Evolutionary conservation across 768 basidiomycete species (phyloP).

Genomic region (Coprinopsis strossmayeri): DNA sequence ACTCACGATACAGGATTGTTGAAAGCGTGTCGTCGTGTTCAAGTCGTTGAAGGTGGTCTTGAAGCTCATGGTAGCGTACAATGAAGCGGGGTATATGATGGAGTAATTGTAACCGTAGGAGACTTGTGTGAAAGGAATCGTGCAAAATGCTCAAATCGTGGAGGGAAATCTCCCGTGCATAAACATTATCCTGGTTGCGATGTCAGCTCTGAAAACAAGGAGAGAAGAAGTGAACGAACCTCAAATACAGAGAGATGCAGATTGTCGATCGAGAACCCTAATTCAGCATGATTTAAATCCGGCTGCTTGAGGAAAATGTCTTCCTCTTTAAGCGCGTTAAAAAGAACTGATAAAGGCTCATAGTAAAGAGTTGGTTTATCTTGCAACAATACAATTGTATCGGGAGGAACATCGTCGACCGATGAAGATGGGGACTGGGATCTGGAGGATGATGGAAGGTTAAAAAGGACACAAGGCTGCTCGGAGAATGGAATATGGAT

Average conservation of each 20-base stretch:
- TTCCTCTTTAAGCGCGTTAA: slow-evolving; percentile 67
- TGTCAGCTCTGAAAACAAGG: slow-evolving; percentile 4
- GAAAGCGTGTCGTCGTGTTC: slow-evolving; percentile 10
- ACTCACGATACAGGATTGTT: not conserved
- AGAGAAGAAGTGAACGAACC: slow-evolving; percentile 29
- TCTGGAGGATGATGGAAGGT: slow-evolving; percentile 49
- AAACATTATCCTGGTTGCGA: slow-evolving; percentile 55
- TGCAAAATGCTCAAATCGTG: slow-evolving; percentile 70
- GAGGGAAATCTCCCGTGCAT: slow-evolving; percentile 60
- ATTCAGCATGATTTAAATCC: slow-evolving; percentile 50
- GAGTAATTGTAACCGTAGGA: slow-evolving; percentile 53
- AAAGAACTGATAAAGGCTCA: slow-evolving; percentile 63
- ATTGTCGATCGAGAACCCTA: slow-evolving; percentile 67
- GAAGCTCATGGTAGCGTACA: slow-evolving; percentile 55
- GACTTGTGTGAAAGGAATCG: slow-evolving; percentile 57
- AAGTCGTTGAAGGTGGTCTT: slow-evolving; percentile 41
- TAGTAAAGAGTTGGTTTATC: slow-evolving; percentile 69
- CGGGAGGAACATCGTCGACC: slow-evolving; percentile 13
- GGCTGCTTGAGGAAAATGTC: slow-evolving; percentile 39
- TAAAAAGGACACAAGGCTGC: slow-evolving; percentile 19
- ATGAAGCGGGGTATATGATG: slow-evolving; percentile 53
- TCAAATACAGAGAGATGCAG: slow-evolving; percentile 59
- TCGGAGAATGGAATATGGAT: slow-evolving; percentile 1
- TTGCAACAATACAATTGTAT: slow-evolving; percentile 45
- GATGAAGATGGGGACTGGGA: slow-evolving; percentile 22